Evolutionary conservation across 1,284 basidiomycete genomes (phyloP), one percentile per base, ranked within the genome.

Genomic region (Lignosus rhinocerotis): DNA sequence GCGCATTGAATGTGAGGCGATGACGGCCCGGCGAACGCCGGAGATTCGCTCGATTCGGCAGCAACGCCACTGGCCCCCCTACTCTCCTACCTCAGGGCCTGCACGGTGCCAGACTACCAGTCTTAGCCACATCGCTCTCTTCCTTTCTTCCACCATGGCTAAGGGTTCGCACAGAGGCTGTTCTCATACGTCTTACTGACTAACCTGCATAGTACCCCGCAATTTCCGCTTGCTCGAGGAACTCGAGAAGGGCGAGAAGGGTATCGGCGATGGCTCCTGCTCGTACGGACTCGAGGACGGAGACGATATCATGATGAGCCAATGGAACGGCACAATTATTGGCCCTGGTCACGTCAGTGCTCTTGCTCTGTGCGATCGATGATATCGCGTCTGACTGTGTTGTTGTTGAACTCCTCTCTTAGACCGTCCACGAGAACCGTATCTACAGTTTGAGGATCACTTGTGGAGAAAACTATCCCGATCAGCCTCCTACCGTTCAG

Each of bases 191-290:
- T 8, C 9, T 0, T 14, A 12, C 45, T 51, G 45, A 59, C 9
- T 3, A 2, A 1, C 7, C 17, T 6, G 11, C 8, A 6, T 64
- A 98, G 96, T 98, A 62, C 96, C 96, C 41, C 85, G 96, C 70
- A 98, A 95, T 77, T 99, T 99, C 79, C 86, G 94, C 56, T 87
- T 99, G 44, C 85, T 98, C 49, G 95, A 98, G 75, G 96, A 99
- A 80, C 90, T 99, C 66, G 96, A 99, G 78, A 98, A 98, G 78
- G 96, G 97, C 68, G 96, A 99, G 82, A 99, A 99, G 76, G 96
- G 97, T 49, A 94, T 99, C 71, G 96, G 96, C 63, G 96, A 98
- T 78, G 96, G 96, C 59, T 94, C 91, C 38, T 97, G 94, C 79
- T 96, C 93, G 33, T 98, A 98, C 69, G 96, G 96, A 56, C 80